Percentiles rank a stretch among this genome's conserved stretches.
phyloP scores from a whole-genome alignment of 1,284 basidiomycete species.

The Sporisorium exsertum region DNA sequence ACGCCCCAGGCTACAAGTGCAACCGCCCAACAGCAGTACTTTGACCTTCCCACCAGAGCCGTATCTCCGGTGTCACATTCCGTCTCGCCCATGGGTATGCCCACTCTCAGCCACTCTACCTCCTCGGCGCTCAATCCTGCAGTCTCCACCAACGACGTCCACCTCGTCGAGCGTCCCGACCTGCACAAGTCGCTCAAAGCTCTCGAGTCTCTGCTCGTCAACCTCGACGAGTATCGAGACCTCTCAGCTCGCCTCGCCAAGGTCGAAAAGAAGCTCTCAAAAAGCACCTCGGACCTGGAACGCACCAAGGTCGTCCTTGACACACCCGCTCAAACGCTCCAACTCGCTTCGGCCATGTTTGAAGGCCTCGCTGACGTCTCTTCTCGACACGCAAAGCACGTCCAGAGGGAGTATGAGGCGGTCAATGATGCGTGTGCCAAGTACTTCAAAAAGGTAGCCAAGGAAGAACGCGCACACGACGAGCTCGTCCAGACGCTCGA shows the following conservation, averaged over 20 bases:
- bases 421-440: constrained; percentile 66
- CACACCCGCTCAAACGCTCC: constrained; percentile 57
- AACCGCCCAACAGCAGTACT: constrained; percentile 39
- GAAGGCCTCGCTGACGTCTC: constrained; percentile 59
- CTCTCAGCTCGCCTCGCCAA: constrained; percentile 59
- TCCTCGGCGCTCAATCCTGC: constrained; percentile 10
- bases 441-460: constrained; percentile 67
- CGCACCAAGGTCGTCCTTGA: constrained; percentile 58
- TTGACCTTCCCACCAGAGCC: constrained; percentile 26
- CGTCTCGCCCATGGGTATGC: constrained; percentile 20
- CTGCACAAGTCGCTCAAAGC: constrained; percentile 65
- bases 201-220: constrained; percentile 62
- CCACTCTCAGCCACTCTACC: constrained; percentile 7
- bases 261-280: constrained; percentile 62
- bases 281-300: constrained; percentile 57
- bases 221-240: constrained; percentile 67
- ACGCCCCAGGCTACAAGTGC: constrained; percentile 38
- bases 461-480: constrained; percentile 66
- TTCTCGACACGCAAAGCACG: constrained; percentile 59
- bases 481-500: constrained; percentile 61
- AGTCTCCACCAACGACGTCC: not conserved
- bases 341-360: constrained; percentile 55
- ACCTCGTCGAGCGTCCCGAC: constrained; percentile 57
- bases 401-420: constrained; percentile 66
- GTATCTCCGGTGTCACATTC: constrained; percentile 16